These are phyloP conservation scores for Verticillium klebahnii DNA, from an alignment of 2,329 filamentous ascomycete genomes.

Conservation along the genomic window DNA sequence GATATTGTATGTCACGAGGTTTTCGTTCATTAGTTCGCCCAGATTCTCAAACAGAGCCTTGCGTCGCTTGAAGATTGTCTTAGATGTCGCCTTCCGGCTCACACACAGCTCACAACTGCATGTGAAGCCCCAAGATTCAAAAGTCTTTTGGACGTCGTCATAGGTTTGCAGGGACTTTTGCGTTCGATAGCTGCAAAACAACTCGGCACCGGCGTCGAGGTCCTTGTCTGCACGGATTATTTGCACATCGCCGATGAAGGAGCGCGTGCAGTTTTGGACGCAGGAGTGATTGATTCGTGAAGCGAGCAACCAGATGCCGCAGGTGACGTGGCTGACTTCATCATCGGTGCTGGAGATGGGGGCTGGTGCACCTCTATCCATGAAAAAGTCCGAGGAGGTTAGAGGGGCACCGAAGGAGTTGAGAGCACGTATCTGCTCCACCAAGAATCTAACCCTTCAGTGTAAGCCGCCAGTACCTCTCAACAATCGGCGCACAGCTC, in stretches of 20 bases:
- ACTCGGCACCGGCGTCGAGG: constrained; percentile 37
- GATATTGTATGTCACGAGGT: background rate
- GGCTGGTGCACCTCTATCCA: background rate
- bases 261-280: constrained; percentile 35
- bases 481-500: background rate
- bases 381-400: constrained; percentile 12
- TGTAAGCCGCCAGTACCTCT: background rate
- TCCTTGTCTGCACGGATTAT: constrained; percentile 42
- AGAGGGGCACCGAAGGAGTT: constrained; percentile 36
- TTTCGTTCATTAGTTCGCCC: background rate
- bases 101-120: constrained; percentile 36
- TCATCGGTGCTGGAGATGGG: background rate
- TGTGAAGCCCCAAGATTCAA: constrained; percentile 33
- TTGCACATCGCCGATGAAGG: constrained; percentile 51
- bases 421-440: constrained; percentile 33
- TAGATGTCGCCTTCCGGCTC: constrained; percentile 16
- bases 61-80: constrained; percentile 10
- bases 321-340: constrained; percentile 15
- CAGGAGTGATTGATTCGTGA: constrained; percentile 52
- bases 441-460: constrained; percentile 32
- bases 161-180: constrained; percentile 16
- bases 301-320: constrained; percentile 42
- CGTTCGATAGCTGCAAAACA: constrained; percentile 34
- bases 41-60: constrained; percentile 1
- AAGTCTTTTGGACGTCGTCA: constrained; percentile 22